Base-by-base conservation (phyloP, 2,329 filamentous ascomycete species). In the Pseudogymnoascus sp. region DNA sequence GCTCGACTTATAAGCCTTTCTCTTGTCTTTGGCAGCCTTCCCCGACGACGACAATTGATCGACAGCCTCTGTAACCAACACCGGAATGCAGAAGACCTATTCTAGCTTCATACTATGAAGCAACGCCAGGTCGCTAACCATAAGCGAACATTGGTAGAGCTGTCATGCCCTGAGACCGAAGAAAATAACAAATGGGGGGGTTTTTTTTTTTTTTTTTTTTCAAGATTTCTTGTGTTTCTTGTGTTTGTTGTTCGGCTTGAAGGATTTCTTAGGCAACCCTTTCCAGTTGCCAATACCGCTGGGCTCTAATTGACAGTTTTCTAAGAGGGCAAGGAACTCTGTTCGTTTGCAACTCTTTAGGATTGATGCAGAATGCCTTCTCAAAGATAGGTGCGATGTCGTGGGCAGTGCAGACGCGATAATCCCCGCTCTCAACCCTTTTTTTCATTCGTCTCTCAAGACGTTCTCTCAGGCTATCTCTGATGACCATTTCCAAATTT, bases 391-490 rank as follows among this genome's bases (percentile, higher is more conserved):
- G 48, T 34, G 48, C 25, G 4, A 57, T 19, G 2, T 76, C 73
- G 63, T 76, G 73, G 2, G 73, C 73, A n/a, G 74, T 71, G 61
- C 73, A 76, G n/a, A 75, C 67, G 1, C 72, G 65, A 64, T 70
- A 75, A 57, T 75, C 72, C 0, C 67, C 67, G 7, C 67, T 74
- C 16, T 72, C 69, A 6, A 68, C 64, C 1, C 73, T 65, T 64
- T 73, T 74, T 63, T 74, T 73, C 34, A 70, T 71, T 10, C 73
- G 65, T 16, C 71, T 67, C 60, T 72, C 66, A 16, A 74, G 43
- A 8, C 71, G 64, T 41, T 72, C 66, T 3, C 67, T 37, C 14
- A 72, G 63, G 1, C 64, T 68, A 25, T 68, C 65, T 63, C 70
- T 43, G 1, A 73, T 68, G 4, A 65, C 14, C 5, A 65, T 60